These are phyloP conservation scores for Heterobasidion irregulare DNA, from an alignment of 1,284 basidiomycete genomes.

Conservation along the genomic window DNA sequence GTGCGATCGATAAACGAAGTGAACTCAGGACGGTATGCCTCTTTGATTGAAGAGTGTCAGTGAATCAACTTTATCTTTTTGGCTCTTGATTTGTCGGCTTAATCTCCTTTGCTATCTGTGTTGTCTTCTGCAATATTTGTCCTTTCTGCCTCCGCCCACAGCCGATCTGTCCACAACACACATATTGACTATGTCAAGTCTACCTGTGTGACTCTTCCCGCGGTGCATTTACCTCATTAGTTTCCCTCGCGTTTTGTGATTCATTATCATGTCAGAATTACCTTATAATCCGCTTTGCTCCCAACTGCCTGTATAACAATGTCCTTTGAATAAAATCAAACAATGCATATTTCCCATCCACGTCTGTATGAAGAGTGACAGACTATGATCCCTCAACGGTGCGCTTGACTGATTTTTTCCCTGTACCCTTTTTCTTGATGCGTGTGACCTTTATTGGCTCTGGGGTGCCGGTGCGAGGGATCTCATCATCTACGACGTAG, in stretches of 20 bases:
- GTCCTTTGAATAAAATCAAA: neutral
- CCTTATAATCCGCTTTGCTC: neutral
- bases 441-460: conserved; percentile 70
- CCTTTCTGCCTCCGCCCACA: neutral
- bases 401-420: conserved; percentile 45
- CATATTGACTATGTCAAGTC: neutral
- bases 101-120: neutral
- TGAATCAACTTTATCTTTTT: conserved; percentile 5
- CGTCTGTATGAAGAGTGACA: neutral
- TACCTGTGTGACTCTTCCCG: neutral
- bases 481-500: conserved; percentile 41
- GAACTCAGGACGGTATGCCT: neutral
- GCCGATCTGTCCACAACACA: neutral
- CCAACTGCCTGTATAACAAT: neutral
- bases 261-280: neutral
- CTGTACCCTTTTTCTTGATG: conserved; percentile 56
- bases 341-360: neutral
- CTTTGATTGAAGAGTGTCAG: neutral
- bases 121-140: neutral
- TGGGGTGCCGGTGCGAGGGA: conserved; percentile 42
- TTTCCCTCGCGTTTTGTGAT: neutral
- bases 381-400: neutral
- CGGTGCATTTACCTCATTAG: neutral
- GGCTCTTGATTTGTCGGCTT: conserved; percentile 1
- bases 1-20: neutral